Conservation (phyloP, 1,284 basidiomycete genomes). For the Vanrija pseudolonga region DNA sequence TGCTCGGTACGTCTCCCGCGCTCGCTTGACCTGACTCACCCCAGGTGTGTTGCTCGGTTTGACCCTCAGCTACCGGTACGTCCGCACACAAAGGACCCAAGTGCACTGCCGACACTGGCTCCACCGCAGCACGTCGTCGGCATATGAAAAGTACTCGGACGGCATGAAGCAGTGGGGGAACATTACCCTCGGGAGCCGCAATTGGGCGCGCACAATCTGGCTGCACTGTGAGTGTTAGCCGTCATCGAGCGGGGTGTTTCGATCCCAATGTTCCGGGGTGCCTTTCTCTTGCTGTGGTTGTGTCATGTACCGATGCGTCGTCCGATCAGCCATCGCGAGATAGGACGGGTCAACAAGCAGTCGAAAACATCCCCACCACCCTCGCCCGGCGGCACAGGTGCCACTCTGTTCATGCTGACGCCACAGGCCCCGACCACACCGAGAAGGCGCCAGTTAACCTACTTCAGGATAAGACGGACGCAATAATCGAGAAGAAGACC, state of each 20-base stretch:
- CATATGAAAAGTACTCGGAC: conserved; percentile 72
- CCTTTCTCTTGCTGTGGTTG: too few species aligned
- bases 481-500: conserved; percentile 65
- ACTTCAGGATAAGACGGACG: conserved; percentile 52
- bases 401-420: too few species aligned
- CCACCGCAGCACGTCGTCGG: conserved; percentile 61
- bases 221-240: conserved; percentile 32
- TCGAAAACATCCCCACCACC: too few species aligned
- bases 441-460: conserved; percentile 50
- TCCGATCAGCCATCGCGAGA: too few species aligned
- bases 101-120: background rate
- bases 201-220: conserved; percentile 44
- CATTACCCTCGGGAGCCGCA: conserved; percentile 54
- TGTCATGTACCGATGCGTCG: too few species aligned
- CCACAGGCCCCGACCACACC: conserved; percentile 40
- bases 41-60: conserved; percentile 46
- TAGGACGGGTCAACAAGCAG: too few species aligned
- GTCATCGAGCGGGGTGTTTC: too few species aligned
- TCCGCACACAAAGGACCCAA: background rate
- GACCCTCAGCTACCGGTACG: conserved; percentile 42
- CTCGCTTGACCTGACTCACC: too few species aligned
- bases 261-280: too few species aligned
- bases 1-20: too few species aligned
- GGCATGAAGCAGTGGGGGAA: conserved; percentile 66
- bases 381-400: too few species aligned